Conservation (phyloP, 2,329 filamentous ascomycete species). For the Ceratocystis cacaofunesta region DNA sequence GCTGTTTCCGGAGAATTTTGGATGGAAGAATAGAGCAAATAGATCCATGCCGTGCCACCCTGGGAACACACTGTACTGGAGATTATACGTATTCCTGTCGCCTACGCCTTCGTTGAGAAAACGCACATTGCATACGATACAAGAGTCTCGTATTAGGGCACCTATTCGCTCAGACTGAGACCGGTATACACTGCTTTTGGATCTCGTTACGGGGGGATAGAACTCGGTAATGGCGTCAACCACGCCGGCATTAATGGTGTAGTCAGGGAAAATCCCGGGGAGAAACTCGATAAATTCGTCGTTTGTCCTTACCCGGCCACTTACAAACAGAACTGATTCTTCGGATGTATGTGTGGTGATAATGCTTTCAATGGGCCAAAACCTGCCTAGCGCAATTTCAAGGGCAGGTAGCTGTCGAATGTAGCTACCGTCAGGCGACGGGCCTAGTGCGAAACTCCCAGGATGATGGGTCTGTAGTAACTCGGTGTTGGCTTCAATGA, state of each 20-base stretch:
- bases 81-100: slow-evolving; percentile 25
- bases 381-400: slow-evolving; percentile 22
- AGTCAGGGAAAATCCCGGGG: slow-evolving; percentile 23
- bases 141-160: slow-evolving; percentile 24
- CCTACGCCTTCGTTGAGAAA: slow-evolving; percentile 27
- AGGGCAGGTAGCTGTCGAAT: slow-evolving; percentile 24
- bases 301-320: slow-evolving; percentile 22
- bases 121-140: slow-evolving; percentile 27
- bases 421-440: slow-evolving; percentile 23
- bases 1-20: slow-evolving; percentile 21
- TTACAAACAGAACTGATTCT: slow-evolving; percentile 23
- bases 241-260: slow-evolving; percentile 22
- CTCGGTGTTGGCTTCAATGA: slow-evolving; percentile 22
- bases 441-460: slow-evolving; percentile 24
- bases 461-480: slow-evolving; percentile 21
- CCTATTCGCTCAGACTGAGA: slow-evolving; percentile 22
- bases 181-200: slow-evolving; percentile 19
- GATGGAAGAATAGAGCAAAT: slow-evolving; percentile 28
- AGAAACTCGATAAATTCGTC: slow-evolving; percentile 24
- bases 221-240: slow-evolving; percentile 21
- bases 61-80: slow-evolving; percentile 29
- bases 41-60: slow-evolving; percentile 29
- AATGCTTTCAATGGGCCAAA: slow-evolving; percentile 22
- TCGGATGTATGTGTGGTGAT: slow-evolving; percentile 23
- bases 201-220: slow-evolving; percentile 20